Base-by-base conservation (phyloP, 306 rosid species). In the Lathyrus aphaca region DNA sequence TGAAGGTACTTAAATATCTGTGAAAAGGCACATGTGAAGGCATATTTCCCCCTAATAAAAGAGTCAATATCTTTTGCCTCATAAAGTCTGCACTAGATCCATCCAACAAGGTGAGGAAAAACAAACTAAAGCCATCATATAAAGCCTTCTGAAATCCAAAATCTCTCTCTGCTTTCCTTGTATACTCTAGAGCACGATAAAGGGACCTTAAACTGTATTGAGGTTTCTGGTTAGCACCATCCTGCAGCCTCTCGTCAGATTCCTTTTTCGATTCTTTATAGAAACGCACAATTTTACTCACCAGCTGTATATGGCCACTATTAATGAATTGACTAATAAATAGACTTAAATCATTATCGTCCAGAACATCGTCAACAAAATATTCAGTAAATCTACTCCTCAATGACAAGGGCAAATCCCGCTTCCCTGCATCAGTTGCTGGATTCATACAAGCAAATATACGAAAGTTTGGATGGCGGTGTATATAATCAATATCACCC, bases 391-490 rank as follows among this genome's bases (percentile, higher is more conserved):
- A 94, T 79, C 98, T 90, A 81, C 95, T 88, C 79, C 94, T 84
- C 60, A 94, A 74, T 53, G 92, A 86, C 39, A 88, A 78, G 17
- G 97, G 97, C 74, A 94, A 75, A 75, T 94, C 98, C 44, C 95
- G 87, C 86, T 90, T 94, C 69, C 98, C 98, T 15, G 95, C 87
- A 85, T 94, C 98, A n/a, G 98, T 90, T 50, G 98, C 96, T 46
- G 98, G 98, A 87, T 94, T 94, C 98, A 94, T 94, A 80, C 98
- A 94, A 76, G 96, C 92, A 85, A 94, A 94, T 75, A 94, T 77
- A 48, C 97, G 96, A 43, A 94, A 94, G 58, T 86, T 90, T 45
- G 89, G 92, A 82, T 94, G 96, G 44, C 95, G 83, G 21, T n/a
- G 64, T 70, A 94, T 80, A 71, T 86, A 91, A 70, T 75, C 85